Percentiles rank a stretch among this genome's conserved stretches.
phyloP scores from a whole-genome alignment of 805 yeast genomes.

The Gaillardinia entomophila region DNA sequence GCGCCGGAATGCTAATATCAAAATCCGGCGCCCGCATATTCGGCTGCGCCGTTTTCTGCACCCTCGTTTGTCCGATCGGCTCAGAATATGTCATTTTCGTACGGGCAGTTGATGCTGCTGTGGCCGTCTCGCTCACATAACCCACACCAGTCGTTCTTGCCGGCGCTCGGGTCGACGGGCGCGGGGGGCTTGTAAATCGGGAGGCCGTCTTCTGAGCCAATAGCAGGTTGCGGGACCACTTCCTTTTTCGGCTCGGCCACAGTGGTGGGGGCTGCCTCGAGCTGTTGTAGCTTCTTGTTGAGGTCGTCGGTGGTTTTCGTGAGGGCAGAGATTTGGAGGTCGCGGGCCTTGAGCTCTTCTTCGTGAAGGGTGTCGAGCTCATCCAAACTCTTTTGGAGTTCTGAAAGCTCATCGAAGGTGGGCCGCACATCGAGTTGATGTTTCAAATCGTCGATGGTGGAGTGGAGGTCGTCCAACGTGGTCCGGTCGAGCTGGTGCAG shows the following conservation, averaged over 20 bases:
- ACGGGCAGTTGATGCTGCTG: conserved; percentile 82
- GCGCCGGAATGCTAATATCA: too few species aligned
- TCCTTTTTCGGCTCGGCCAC: too few species aligned
- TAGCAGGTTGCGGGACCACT: conserved; percentile 14
- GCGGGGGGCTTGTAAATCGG: conserved; percentile 47
- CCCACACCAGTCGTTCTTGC: conserved; percentile 84
- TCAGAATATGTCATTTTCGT: conserved; percentile 55
- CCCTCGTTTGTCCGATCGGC: too few species aligned
- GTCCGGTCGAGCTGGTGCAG: not conserved
- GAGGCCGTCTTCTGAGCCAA: conserved; percentile 25
- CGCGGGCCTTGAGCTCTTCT: conserved; percentile 22
- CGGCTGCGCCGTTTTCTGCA: too few species aligned
- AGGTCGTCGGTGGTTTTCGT: conserved; percentile 15
- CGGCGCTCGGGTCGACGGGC: conserved; percentile 61
- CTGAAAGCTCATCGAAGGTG: conserved; percentile 35
- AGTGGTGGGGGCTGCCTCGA: not conserved
- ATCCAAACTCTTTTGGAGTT: conserved; percentile 37
- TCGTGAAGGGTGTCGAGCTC: conserved; percentile 37
- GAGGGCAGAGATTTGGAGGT: conserved; percentile 17
- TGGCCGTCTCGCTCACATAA: conserved; percentile 90
- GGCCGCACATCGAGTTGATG: conserved; percentile 35
- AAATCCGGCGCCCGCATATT: too few species aligned
- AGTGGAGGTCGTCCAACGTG: conserved; percentile 6
- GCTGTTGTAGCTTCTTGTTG: conserved; percentile 6
- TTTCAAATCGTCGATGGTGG: conserved; percentile 19